These are phyloP conservation scores for Bipolaris gigantea DNA, from an alignment of 2,329 filamentous ascomycete species.

Conservation along the genomic window DNA sequence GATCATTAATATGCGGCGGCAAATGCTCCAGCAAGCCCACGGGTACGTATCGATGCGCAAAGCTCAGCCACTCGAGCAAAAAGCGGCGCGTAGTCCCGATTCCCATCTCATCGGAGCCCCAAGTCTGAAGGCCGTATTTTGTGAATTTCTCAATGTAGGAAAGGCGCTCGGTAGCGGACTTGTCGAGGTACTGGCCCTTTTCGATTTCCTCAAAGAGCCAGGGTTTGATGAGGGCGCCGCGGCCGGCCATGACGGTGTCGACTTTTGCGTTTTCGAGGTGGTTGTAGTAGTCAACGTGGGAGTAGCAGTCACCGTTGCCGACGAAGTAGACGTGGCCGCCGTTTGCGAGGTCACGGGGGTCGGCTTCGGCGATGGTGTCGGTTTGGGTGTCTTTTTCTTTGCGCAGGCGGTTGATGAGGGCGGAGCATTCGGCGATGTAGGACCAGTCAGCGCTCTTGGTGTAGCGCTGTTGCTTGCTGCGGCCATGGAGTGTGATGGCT, in stretches of 20 bases:
- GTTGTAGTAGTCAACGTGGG: constrained; percentile 81
- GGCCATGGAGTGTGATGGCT: constrained; percentile 92
- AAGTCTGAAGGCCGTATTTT: constrained; percentile 86
- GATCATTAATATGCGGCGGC: constrained; percentile 84
- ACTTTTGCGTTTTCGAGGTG: constrained; percentile 77
- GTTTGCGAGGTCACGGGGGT: constrained; percentile 70
- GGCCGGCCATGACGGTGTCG: constrained; percentile 95
- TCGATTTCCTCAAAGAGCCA: constrained; percentile 99
- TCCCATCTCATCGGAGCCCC: constrained; percentile 94
- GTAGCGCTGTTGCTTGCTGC: constrained; percentile 92
- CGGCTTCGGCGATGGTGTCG: constrained; percentile 78
- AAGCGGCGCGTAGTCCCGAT: constrained; percentile 89
- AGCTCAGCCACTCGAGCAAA: constrained; percentile 93
- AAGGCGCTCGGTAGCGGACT: constrained; percentile 84
- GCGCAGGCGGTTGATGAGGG: constrained; percentile 80
- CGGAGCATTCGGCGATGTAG: constrained; percentile 89
- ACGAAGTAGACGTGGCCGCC: constrained; percentile 82
- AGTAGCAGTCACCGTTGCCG: constrained; percentile 96
- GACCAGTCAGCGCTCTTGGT: constrained; percentile 89
- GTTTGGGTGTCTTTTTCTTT: constrained; percentile 64
- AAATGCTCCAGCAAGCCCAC: constrained; percentile 85
- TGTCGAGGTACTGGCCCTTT: constrained; percentile 90
- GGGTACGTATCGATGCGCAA: constrained; percentile 88
- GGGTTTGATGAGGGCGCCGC: constrained; percentile 93
- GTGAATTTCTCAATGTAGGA: constrained; percentile 85